Percentiles rank a stretch among this genome's conserved stretches.
These are phyloP conservation scores for Gynochthodes officinalis DNA, from an alignment of 257 asterid species.

Conservation along the genomic window DNA sequence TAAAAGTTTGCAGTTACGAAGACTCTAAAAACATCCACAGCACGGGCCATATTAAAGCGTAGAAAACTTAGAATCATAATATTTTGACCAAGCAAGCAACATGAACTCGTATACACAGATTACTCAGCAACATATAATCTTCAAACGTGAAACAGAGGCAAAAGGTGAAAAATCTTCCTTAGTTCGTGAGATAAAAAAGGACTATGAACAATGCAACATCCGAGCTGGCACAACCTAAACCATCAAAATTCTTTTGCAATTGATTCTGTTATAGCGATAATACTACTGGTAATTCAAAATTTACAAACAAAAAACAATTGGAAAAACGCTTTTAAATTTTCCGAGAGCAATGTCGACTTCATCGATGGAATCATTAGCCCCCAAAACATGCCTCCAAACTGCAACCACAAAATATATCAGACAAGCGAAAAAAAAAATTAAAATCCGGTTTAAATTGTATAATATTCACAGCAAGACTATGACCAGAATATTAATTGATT, in stretches of 20 bases:
- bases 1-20: neutral
- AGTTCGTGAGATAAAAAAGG: neutral
- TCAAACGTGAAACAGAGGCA: neutral
- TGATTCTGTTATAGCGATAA: constrained; percentile 16
- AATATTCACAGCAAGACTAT: no score
- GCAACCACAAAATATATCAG: constrained; percentile 29
- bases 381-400: constrained; percentile 99
- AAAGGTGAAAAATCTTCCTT: no score
- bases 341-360: constrained; percentile 78
- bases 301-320: neutral
- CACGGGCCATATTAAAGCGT: neutral
- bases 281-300: constrained; percentile 6
- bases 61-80: no score
- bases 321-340: constrained; percentile 52
- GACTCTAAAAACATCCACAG: neutral
- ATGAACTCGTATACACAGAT: neutral
- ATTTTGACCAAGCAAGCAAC: neutral
- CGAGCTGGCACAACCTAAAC: neutral
- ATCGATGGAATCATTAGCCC: constrained; percentile 68
- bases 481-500: neutral
- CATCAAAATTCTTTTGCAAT: neutral
- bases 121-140: neutral
- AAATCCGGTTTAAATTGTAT: no score
- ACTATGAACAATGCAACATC: neutral
- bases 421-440: neutral